Conservation (phyloP, 805 yeast genomes). For the Candida silvicultrix region DNA sequence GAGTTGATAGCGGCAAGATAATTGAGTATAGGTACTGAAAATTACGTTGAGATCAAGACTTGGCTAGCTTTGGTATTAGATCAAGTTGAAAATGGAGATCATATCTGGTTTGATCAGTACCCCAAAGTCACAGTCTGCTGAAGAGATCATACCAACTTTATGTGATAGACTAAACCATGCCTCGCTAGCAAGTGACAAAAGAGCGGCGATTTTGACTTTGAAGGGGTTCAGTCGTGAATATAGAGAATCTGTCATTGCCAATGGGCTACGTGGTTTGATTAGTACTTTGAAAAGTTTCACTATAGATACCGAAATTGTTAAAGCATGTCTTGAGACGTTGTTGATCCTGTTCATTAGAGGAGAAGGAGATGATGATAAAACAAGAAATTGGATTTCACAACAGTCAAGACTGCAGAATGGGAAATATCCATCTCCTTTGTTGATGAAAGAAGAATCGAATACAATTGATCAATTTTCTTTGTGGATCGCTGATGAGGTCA, state of each 20-base stretch:
- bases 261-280: slow-evolving; percentile 73
- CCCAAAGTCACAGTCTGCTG: slow-evolving; percentile 55
- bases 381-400: slow-evolving; percentile 67
- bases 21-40: too few species aligned
- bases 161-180: slow-evolving; percentile 86
- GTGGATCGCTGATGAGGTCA: slow-evolving; percentile 93
- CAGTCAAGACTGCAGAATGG: slow-evolving; percentile 72
- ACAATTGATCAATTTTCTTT: slow-evolving; percentile 77
- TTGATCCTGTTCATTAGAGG: slow-evolving; percentile 74
- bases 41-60: too few species aligned
- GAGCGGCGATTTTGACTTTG: slow-evolving; percentile 86
- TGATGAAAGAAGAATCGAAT: slow-evolving; percentile 40
- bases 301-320: slow-evolving; percentile 65
- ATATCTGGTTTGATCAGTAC: slow-evolving; percentile 35
- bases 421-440: slow-evolving; percentile 69
- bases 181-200: slow-evolving; percentile 71
- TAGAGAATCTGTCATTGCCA: slow-evolving; percentile 85
- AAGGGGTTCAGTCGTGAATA: slow-evolving; percentile 86
- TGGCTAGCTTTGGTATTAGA: neutral
- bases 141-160: slow-evolving; percentile 80
- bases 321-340: slow-evolving; percentile 80
- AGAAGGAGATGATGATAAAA: slow-evolving; percentile 53
- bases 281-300: slow-evolving; percentile 57
- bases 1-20: too few species aligned
- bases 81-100: slow-evolving; percentile 26